A percentile compares a stretch with the other conserved stretches of the same genome.
Conservation (phyloP, 768 basidiomycete genomes). For the Agaricus subrufescens region DNA sequence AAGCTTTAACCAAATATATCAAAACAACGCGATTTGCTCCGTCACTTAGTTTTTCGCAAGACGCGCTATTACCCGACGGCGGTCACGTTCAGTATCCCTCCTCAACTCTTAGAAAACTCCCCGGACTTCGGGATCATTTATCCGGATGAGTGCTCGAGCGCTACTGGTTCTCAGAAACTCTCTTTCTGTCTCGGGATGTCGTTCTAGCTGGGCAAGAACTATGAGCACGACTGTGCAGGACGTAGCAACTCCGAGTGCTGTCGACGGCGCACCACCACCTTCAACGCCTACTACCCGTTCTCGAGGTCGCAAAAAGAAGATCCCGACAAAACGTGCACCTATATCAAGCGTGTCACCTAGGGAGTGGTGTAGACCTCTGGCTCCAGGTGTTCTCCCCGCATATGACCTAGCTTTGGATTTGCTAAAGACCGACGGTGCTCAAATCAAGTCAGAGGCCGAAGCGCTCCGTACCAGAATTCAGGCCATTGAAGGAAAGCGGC, state of each 20-base stretch:
- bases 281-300: slow-evolving; percentile 13
- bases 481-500: slow-evolving; percentile 18
- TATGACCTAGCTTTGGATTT: slow-evolving; percentile 83
- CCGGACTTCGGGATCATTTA: background rate
- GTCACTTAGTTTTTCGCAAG: background rate
- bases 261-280: background rate
- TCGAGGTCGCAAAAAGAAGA: slow-evolving; percentile 22
- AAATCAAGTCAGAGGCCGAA: slow-evolving; percentile 40
- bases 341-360: slow-evolving; percentile 50
- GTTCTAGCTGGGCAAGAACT: background rate
- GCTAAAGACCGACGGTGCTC: slow-evolving; percentile 57
- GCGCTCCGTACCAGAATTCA: slow-evolving; percentile 29
- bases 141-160: background rate
- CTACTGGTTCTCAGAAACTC: background rate
- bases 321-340: slow-evolving; percentile 35
- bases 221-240: slow-evolving; percentile 1
- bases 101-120: background rate
- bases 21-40: slow-evolving; percentile 5
- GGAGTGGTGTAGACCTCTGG: slow-evolving; percentile 63
- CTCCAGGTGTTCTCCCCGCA: slow-evolving; percentile 59
- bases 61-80: background rate
- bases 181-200: slow-evolving; percentile 3
- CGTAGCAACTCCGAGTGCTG: background rate
- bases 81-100: background rate
- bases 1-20: slow-evolving; percentile 6